Evolutionary conservation across 2,329 filamentous ascomycete genomes (phyloP), one percentile per base, ranked within the genome.

Genomic region (Venturia oleaginea): DNA sequence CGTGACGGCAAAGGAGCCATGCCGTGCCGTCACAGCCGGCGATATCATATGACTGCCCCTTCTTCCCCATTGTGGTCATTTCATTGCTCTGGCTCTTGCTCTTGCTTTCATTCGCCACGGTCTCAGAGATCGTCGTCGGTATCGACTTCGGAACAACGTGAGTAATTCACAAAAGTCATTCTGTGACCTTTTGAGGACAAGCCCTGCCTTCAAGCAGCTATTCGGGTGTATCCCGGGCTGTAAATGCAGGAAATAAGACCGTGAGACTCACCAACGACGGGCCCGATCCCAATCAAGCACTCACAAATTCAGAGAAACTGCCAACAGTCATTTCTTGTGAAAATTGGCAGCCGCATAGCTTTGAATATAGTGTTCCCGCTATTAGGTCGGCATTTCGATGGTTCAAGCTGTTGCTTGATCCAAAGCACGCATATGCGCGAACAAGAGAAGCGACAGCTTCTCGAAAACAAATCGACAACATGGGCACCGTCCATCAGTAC

Each of bases 11-110:
- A n/a, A n/a, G n/a, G n/a, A n/a, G n/a, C n/a, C n/a, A n/a, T n/a
- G n/a, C n/a, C n/a, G n/a, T n/a, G n/a, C n/a, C n/a, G n/a, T n/a
- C 1, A 79, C 75, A 13, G 76, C 76, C 11, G 78, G 77, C 34
- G 75, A 77, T 8, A 78, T 78, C 67, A 77, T 76, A 61, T 74
- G 74, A 6, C 79, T 78, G 54, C 78, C 77, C 69, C 77, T n/a
- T n/a, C n/a, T n/a, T n/a, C n/a, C n/a, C n/a, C n/a, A n/a, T n/a
- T n/a, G n/a, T n/a, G 77, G 64, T 78, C 40, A 80, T 72, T 3
- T 71, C 75, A 7, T 75, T 70, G 2, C 79, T 76, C 43, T 72
- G 69, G n/a, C n/a, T n/a, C n/a, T n/a, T n/a, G n/a, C n/a, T n/a
- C n/a, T n/a, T n/a, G n/a, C n/a, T n/a, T n/a, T n/a, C n/a, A n/a